Evolutionary conservation across 2,329 filamentous ascomycete species (phyloP), one percentile per base, ranked within the genome.

Genomic region (Pestalotiopsis sp.): DNA sequence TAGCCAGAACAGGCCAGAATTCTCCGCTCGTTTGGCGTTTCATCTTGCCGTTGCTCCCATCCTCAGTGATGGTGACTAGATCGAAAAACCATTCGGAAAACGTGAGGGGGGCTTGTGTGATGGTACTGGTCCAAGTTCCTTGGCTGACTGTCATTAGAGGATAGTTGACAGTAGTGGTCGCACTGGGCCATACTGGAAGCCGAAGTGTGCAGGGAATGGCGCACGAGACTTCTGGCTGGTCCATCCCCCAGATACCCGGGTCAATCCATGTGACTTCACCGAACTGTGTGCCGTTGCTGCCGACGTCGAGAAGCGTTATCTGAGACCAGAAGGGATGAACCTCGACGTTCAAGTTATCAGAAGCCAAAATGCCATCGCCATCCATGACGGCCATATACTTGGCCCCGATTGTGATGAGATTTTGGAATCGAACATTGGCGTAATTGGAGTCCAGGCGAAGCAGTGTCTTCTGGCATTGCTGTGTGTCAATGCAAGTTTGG

Each of bases 401-500:
- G 31, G 77, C 72, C 3, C 79, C 77, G 9, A 79, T 79, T 9
- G 75, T 76, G 11, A 80, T 69, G 23, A 80, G 67, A 38, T 79
- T 71, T 41, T 75, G 66, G 58, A 76, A 67, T 5, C 69, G 71
- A 20, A 75, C 67, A 64, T 74, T 73, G 17, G 70, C 55, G 23
- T 66, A 65, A 62, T 78, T 78, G 6, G 68, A 68, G 25, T 69
- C 66, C 3, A 67, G 65, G 31, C 60, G 57, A 12, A 67, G 7
- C 3, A 67, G 65, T 23, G 57, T 57, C 36, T 67, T 61, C 36
- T 62, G 60, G 27, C 60, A 62, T 17, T 62, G 11, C 23, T 31
- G 36, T 1, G 60, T 38, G 17, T 62, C 60, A 2, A 62, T 14
- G n/a, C 60, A 62, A 20, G 23, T 14, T 41, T 62, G 60, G 25